Evolutionary conservation across 2,329 filamentous ascomycete species (phyloP).

Genomic region (Penicillium crustosum): DNA sequence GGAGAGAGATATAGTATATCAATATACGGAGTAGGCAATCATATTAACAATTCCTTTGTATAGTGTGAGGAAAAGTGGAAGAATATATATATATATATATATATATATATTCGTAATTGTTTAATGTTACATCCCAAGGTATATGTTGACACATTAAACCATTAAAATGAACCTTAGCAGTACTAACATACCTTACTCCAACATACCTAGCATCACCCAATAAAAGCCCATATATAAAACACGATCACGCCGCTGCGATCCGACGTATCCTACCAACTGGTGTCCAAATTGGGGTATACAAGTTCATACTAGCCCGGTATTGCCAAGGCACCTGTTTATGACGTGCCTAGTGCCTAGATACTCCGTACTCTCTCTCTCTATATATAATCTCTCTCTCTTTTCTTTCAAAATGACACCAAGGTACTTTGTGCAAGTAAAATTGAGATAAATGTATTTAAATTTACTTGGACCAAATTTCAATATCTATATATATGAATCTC

Average conservation of each 20-base stretch:
- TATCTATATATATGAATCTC: neutral
- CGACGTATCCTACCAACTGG: neutral
- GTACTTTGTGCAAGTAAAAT: neutral
- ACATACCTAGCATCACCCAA: neutral
- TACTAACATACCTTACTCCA: neutral
- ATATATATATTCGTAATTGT: too few species aligned
- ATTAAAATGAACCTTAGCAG: neutral
- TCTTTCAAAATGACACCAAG: neutral
- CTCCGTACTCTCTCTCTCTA: neutral
- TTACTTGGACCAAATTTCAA: neutral
- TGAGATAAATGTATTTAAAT: neutral
- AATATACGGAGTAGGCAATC: neutral
- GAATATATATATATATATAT: too few species aligned
- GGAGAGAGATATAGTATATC: too few species aligned
- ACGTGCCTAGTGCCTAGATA: neutral
- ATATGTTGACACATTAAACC: neutral
- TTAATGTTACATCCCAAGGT: too few species aligned
- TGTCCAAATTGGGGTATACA: neutral
- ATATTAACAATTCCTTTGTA: neutral
- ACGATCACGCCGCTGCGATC: neutral
- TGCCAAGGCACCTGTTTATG: neutral
- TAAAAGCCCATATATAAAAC: neutral
- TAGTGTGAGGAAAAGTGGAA: too few species aligned
- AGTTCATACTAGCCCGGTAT: constrained; percentile 3
- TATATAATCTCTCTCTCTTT: neutral